Evolutionary conservation across 768 basidiomycete species (phyloP).

Genomic region (Tricholomella constricta): DNA sequence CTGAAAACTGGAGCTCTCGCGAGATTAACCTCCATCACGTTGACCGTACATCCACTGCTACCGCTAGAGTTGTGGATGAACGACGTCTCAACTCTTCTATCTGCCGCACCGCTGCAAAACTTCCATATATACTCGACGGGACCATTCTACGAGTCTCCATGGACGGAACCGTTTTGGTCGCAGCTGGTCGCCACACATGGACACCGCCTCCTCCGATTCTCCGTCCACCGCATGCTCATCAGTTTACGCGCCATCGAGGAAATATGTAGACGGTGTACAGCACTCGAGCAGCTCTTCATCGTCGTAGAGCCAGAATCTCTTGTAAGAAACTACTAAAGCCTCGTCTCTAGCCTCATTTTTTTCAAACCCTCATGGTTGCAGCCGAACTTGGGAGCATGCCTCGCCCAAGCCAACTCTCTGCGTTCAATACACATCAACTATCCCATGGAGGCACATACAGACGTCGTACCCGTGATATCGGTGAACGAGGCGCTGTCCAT

Average conservation of each 20-base stretch:
- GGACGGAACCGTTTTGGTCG: slow-evolving; percentile 52
- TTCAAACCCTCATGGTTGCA: slow-evolving; percentile 20
- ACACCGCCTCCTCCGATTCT: slow-evolving; percentile 52
- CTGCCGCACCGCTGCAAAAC: slow-evolving; percentile 49
- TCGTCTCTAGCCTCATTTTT: not conserved
- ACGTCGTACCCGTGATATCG: slow-evolving; percentile 31
- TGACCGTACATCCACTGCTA: slow-evolving; percentile 46
- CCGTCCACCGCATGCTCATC: slow-evolving; percentile 65
- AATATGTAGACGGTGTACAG: slow-evolving; percentile 55
- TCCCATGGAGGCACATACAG: slow-evolving; percentile 31
- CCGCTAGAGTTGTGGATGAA: slow-evolving; percentile 46
- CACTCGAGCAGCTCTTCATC: slow-evolving; percentile 66
- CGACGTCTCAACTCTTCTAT: slow-evolving; percentile 44
- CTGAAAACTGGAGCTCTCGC: slow-evolving; percentile 35
- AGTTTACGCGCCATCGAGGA: slow-evolving; percentile 47
- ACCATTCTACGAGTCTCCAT: slow-evolving; percentile 37
- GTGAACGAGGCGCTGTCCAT: slow-evolving; percentile 44
- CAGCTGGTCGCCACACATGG: slow-evolving; percentile 54
- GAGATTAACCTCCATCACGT: slow-evolving; percentile 56
- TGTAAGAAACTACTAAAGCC: too few species aligned
- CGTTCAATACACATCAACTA: slow-evolving; percentile 65
- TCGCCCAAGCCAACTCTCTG: slow-evolving; percentile 49
- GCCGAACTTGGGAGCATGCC: slow-evolving; percentile 40
- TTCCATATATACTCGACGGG: slow-evolving; percentile 66
- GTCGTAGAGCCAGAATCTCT: slow-evolving; percentile 48